A percentile compares a stretch with the other conserved stretches of the same genome.
Conservation (phyloP, 2,329 filamentous ascomycete genomes). For the Fusarium sp. region DNA sequence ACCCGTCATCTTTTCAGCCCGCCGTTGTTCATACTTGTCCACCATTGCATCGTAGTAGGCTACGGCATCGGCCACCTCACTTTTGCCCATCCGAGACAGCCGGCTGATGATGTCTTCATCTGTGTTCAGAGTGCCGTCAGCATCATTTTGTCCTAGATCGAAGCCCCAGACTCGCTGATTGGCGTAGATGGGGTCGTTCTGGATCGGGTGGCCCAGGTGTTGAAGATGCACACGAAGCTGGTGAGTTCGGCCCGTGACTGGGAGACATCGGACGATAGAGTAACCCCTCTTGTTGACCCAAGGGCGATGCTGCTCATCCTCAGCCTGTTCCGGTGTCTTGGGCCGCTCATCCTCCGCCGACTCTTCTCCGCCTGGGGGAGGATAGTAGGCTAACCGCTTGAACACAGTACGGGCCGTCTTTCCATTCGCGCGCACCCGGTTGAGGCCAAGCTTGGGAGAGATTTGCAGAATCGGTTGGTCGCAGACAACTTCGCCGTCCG, state of each 20-base stretch:
- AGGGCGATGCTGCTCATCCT: constrained; percentile 51
- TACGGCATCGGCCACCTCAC: constrained; percentile 90
- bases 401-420: constrained; percentile 94
- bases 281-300: constrained; percentile 81
- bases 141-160: constrained; percentile 78
- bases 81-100: constrained; percentile 92
- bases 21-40: constrained; percentile 88
- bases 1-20: constrained; percentile 95
- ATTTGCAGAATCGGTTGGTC: constrained; percentile 95
- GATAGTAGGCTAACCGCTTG: constrained; percentile 92
- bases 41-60: constrained; percentile 97
- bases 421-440: constrained; percentile 93
- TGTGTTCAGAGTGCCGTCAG: constrained; percentile 77
- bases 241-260: constrained; percentile 93
- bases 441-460: constrained; percentile 94
- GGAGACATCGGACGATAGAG: constrained; percentile 94
- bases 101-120: constrained; percentile 93
- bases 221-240: constrained; percentile 96
- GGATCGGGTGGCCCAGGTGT: constrained; percentile 93
- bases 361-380: constrained; percentile 59
- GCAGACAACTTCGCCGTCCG: constrained; percentile 91
- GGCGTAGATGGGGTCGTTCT: constrained; percentile 98
- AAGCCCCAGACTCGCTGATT: constrained; percentile 94
- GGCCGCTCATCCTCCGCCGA: constrained; percentile 43
- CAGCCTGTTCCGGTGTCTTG: constrained; percentile 44